Evolutionary conservation across 208 protist genomes (phyloP).

Genomic region (Endotrypanum monterogeii): DNA sequence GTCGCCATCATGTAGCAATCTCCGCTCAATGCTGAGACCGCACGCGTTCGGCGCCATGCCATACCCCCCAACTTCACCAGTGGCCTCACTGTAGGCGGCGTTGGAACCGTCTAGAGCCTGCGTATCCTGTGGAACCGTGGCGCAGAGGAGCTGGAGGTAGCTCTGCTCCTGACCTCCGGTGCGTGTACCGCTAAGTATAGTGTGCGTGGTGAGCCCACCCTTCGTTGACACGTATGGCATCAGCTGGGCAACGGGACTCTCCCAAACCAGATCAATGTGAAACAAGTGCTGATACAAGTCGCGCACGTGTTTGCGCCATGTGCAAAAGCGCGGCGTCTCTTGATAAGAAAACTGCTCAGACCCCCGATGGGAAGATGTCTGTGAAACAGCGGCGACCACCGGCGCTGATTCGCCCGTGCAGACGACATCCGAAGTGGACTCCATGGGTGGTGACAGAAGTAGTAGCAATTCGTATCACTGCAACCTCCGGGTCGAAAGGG

Average conservation of each 20-base stretch:
- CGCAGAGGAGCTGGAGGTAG: slow-evolving; percentile 81
- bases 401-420: slow-evolving; percentile 5
- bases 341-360: slow-evolving; percentile 53
- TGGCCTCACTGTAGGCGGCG: slow-evolving; percentile 72
- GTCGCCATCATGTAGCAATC: slow-evolving; percentile 88
- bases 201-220: slow-evolving; percentile 64
- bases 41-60: slow-evolving; percentile 74
- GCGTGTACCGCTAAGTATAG: slow-evolving; percentile 72
- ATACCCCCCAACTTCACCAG: slow-evolving; percentile 91
- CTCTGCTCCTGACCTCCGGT: slow-evolving; percentile 84
- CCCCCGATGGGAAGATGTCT: slow-evolving; percentile 9
- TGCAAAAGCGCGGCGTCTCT: slow-evolving; percentile 70
- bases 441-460: slow-evolving; percentile 1
- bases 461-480: background rate
- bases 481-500: background rate
- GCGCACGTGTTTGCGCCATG: slow-evolving; percentile 89
- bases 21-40: slow-evolving; percentile 72
- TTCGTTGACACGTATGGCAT: slow-evolving; percentile 84
- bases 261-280: slow-evolving; percentile 90
- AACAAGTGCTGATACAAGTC: slow-evolving; percentile 89
- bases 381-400: slow-evolving; percentile 11
- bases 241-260: slow-evolving; percentile 70
- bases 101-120: slow-evolving; percentile 47
- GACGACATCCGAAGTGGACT: slow-evolving; percentile 14
- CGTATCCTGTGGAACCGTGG: slow-evolving; percentile 58